These are phyloP conservation scores for Eucalyptus pauciflora DNA, from an alignment of 345 rosid species.

Conservation along the genomic window DNA sequence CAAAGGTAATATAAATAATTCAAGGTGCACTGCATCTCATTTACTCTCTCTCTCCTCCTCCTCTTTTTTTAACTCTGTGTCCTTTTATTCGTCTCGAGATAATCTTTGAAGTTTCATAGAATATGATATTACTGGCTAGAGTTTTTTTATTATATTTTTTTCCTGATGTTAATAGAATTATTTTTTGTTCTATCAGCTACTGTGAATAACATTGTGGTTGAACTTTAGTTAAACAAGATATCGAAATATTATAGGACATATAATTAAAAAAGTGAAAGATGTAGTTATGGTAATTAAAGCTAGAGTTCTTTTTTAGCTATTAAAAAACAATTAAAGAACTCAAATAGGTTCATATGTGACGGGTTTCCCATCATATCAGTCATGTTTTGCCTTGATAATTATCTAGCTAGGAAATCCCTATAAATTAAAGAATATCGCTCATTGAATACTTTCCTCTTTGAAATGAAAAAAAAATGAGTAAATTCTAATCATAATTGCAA, in stretches of 20 bases:
- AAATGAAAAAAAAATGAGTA: background rate
- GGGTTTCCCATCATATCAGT: background rate
- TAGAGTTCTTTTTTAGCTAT: background rate
- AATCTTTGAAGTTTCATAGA: background rate
- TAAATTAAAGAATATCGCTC: background rate
- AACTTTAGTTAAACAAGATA: background rate
- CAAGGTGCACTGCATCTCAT: background rate
- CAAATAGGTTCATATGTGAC: background rate
- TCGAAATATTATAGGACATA: background rate
- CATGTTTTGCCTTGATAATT: background rate
- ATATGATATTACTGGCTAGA: background rate
- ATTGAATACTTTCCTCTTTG: background rate
- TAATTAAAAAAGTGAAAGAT: background rate
- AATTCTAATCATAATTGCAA: background rate
- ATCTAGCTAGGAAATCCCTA: background rate
- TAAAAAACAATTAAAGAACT: background rate
- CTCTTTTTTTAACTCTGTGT: background rate
- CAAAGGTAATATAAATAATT: background rate
- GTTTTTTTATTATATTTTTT: background rate
- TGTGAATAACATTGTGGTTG: background rate
- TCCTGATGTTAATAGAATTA: background rate
- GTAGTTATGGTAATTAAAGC: background rate
- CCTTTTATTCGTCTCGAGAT: background rate
- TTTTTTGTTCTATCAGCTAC: too few species aligned
- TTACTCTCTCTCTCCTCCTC: background rate